Percentiles rank a stretch among this genome's conserved stretches.
Conservation (phyloP, 352 stramenopile genomes). For the Elongisporangium undulatum region DNA sequence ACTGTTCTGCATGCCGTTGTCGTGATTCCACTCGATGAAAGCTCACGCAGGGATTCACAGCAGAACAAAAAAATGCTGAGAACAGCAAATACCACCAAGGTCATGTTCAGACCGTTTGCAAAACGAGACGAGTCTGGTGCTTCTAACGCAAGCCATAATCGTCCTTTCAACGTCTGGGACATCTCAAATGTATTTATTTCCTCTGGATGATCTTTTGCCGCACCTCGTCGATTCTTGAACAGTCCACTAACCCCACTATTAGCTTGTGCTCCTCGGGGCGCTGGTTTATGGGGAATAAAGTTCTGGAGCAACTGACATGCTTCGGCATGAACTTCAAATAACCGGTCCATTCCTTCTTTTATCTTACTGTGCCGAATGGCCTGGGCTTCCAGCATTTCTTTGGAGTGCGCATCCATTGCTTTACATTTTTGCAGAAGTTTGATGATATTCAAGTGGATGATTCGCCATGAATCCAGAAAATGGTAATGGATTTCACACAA, state of each 20-base stretch:
- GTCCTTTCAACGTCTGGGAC: slow-evolving; percentile 26
- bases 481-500: slow-evolving; percentile 63
- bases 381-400: slow-evolving; percentile 27
- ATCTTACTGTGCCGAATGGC: slow-evolving; percentile 31
- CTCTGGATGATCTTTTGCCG: slow-evolving; percentile 1
- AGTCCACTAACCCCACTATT: background rate
- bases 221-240: slow-evolving; percentile 3
- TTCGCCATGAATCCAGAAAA: slow-evolving; percentile 37
- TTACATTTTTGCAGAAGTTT: slow-evolving; percentile 22
- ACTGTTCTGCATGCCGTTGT: slow-evolving; percentile 37
- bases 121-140: slow-evolving; percentile 51
- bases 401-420: slow-evolving; percentile 10
- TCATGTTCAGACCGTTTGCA: slow-evolving; percentile 42
- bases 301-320: slow-evolving; percentile 25
- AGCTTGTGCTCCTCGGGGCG: background rate
- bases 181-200: slow-evolving; percentile 5
- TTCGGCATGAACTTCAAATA: slow-evolving; percentile 40
- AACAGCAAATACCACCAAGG: slow-evolving; percentile 49
- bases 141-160: slow-evolving; percentile 56
- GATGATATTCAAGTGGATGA: slow-evolving; percentile 39
- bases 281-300: slow-evolving; percentile 57
- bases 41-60: slow-evolving; percentile 60
- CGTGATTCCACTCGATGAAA: slow-evolving; percentile 40
- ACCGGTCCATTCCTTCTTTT: slow-evolving; percentile 31
- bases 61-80: slow-evolving; percentile 72